Percentiles rank a stretch among this genome's conserved stretches.
phyloP scores from a whole-genome alignment of 352 stramenopile genomes.

The Globisporangium spiculum region DNA sequence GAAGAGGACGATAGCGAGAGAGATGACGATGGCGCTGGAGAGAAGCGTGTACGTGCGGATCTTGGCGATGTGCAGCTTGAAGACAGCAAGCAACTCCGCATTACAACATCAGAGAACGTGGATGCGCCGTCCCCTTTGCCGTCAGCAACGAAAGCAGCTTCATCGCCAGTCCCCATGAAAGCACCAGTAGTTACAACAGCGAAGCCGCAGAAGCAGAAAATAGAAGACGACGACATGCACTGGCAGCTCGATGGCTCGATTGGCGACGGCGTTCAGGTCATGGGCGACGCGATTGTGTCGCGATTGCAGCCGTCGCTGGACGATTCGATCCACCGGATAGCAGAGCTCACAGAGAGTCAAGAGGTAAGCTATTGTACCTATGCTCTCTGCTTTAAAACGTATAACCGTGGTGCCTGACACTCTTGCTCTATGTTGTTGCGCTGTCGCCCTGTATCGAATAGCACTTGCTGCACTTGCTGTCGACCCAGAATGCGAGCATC shows the following conservation, averaged over 20 bases:
- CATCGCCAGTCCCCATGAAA: not conserved
- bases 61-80: not conserved
- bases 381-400: not conserved
- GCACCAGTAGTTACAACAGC: not conserved
- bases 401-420: not conserved
- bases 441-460: conserved; percentile 17
- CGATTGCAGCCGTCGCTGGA: conserved; percentile 62
- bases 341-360: conserved; percentile 53
- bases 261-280: conserved; percentile 44
- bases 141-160: not conserved
- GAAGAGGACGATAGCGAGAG: conserved; percentile 17
- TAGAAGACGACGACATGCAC: conserved; percentile 21
- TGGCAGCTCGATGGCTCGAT: conserved; percentile 42
- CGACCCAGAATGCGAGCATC: conserved; percentile 47
- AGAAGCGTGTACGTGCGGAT: not conserved
- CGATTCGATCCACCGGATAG: conserved; percentile 65
- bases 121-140: not conserved
- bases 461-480: conserved; percentile 50
- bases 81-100: not conserved
- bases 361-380: conserved; percentile 25
- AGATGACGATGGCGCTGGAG: not conserved
- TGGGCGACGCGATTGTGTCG: conserved; percentile 51
- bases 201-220: conserved; percentile 4
- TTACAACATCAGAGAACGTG: not conserved
- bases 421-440: not conserved